Percentiles rank a stretch among this genome's conserved stretches.
phyloP scores from a whole-genome alignment of 2,329 filamentous ascomycete species.

The Fusarium newnesense region DNA sequence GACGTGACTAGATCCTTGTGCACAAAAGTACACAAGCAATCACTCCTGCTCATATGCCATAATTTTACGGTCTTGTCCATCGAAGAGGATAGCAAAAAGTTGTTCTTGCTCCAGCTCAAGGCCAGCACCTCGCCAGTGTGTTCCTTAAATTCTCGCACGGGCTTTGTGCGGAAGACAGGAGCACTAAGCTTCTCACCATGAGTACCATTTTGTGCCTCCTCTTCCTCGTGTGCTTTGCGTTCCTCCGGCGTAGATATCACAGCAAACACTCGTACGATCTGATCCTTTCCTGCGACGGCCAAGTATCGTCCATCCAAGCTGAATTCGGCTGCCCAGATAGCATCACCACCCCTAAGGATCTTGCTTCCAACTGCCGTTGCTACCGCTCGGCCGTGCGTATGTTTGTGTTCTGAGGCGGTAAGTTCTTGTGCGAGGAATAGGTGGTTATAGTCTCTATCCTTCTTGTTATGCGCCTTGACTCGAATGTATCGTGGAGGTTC shows the following conservation, averaged over 20 bases:
- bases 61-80: slow-evolving; percentile 98
- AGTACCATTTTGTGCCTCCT: slow-evolving; percentile 53
- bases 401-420: slow-evolving; percentile 62
- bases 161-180: slow-evolving; percentile 86
- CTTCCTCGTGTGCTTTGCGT: slow-evolving; percentile 76
- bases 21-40: slow-evolving; percentile 93
- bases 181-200: slow-evolving; percentile 77
- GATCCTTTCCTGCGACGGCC: slow-evolving; percentile 91
- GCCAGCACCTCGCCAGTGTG: slow-evolving; percentile 90
- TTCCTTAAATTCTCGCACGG: slow-evolving; percentile 81
- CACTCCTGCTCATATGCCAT: slow-evolving; percentile 87
- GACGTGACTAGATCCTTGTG: slow-evolving; percentile 96
- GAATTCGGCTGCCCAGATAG: slow-evolving; percentile 93
- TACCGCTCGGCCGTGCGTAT: slow-evolving; percentile 45
- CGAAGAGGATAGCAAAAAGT: slow-evolving; percentile 92
- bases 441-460: slow-evolving; percentile 81
- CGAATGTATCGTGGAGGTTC: slow-evolving; percentile 93
- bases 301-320: slow-evolving; percentile 92
- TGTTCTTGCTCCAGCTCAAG: slow-evolving; percentile 98
- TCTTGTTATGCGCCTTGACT: slow-evolving; percentile 83
- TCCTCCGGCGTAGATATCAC: slow-evolving; percentile 87
- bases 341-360: slow-evolving; percentile 63
- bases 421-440: slow-evolving; percentile 94
- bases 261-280: slow-evolving; percentile 86
- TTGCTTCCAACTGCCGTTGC: slow-evolving; percentile 54